Base-by-base conservation (phyloP, 176 grass and related monocot species). In the Eragrostis nindensis region DNA sequence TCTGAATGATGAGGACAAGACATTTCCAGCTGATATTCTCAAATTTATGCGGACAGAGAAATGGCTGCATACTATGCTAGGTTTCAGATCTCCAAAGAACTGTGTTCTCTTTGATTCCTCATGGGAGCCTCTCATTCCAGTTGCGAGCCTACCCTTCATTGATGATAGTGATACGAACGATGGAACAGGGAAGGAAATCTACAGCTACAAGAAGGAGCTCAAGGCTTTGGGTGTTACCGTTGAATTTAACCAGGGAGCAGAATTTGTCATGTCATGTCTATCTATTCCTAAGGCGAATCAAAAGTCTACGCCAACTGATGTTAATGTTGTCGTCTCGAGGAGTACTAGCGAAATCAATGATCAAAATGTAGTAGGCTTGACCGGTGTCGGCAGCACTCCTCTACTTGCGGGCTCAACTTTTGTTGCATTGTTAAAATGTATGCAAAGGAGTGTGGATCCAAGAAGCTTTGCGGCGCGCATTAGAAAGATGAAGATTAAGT, bases 81-180 rank as follows among this genome's bases (percentile, higher is more conserved):
- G 74, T 26, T 90, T 79, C 26, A 83, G 68, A 60, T 44, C 59
- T 62, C 74, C 88, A 24, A 48, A 27, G 4, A 70, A 68, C 25
- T 86, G 74, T 32, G 71, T 79, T 10, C 68, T 90, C 11, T 86
- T 54, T 22, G 40, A 66, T 79, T 55, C 68, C 18, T 54, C 71
- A 3, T 90, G 88, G 88, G 68, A 86, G 4, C 30, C 74, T 44
- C 11, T 90, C 46, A 83, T 72, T 62, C 5, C 74, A 14, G 72
- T 90, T 78, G 62, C 88, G n/a, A 69, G n/a, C 30, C 79, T 90
- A 68, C 88, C 84, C 1, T 78, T 90, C 21, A 80, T 90, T 22
- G 80, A 86, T 54, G 79, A 72, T 22, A 39, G 63, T 62, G 79
- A 85, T 27, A 66, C 59, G 3, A 62, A 21, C 62, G 60, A 75